Base-by-base conservation (phyloP, 2,329 filamentous ascomycete genomes). In the Fusarium sp. region DNA sequence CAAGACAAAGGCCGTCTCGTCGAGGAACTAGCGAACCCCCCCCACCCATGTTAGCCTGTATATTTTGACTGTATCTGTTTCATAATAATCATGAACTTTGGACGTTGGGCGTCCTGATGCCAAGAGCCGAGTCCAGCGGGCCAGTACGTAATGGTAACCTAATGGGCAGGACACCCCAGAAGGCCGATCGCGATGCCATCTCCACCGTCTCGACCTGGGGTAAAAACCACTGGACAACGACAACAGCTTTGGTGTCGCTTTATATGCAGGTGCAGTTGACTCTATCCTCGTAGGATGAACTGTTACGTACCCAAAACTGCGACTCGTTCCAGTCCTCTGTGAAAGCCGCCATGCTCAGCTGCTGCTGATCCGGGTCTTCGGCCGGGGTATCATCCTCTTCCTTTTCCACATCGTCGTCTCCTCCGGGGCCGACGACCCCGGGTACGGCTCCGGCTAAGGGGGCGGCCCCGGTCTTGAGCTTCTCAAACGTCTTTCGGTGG, bases 311-410 rank as follows among this genome's bases (percentile, higher is more conserved):
- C 94, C 94, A 97, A 79, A 97, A 97, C 83, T 96, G 94, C 71
- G 90, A 93, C 78, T 92, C 89, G 79, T 95, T 94, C 94, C 94
- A 97, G 82, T 96, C 92, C 82, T 96, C 94, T 1, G 87, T 86
- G 78, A 96, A 97, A 2, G 88, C 85, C 33, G 93, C 90, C 89
- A 96, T 96, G 18, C 84, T 86, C 64, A 89, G 71, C 43, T 81
- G 80, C 35, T 73, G 66, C 31, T 88, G 85, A 56, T 88, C 84
- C 43, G 56, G 70, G 79, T 93, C 92, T 1, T 91, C 90, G 39
- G 71, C 70, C 35, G 70, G 31, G 52, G 87, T 85, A 13, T 66
- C 66, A 14, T 75, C 68, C 11, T 50, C 20, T 24, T 27, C 20
- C 7, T 59, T 22, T 48, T 48, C 43, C 22, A 16, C 43, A 16